phyloP scores from a whole-genome alignment of 345 rosid genomes.

The Populus nigra region DNA sequence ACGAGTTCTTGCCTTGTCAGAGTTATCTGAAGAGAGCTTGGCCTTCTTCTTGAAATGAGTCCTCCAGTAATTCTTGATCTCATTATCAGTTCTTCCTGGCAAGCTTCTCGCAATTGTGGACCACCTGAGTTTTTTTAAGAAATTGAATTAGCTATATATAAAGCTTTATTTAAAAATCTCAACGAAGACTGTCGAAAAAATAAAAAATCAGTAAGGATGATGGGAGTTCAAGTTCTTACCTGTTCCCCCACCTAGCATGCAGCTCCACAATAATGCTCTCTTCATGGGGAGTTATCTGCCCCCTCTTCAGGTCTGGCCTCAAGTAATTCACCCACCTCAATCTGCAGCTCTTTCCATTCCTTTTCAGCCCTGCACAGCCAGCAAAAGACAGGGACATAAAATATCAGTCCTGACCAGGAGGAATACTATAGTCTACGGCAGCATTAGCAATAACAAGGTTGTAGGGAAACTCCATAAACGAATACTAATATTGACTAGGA shows the following conservation, averaged over 20 bases:
- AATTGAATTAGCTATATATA: neutral
- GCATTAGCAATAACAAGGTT: neutral
- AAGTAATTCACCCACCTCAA: conserved; percentile 93
- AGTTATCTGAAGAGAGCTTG: conserved; percentile 46
- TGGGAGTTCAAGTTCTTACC: conserved; percentile 32
- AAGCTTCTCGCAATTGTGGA: conserved; percentile 89
- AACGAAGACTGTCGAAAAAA: neutral
- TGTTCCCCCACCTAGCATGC: conserved; percentile 93
- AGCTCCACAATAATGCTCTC: conserved; percentile 76
- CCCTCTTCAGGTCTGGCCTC: conserved; percentile 93
- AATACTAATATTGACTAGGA: neutral
- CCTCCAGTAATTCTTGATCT: conserved; percentile 90
- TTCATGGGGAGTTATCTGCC: conserved; percentile 88
- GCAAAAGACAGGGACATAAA: neutral
- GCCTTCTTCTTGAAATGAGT: conserved; percentile 89
- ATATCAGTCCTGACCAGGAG: neutral
- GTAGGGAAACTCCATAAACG: too few relatives aligned
- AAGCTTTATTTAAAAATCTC: neutral
- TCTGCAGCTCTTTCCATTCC: conserved; percentile 93
- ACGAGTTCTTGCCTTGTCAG: conserved; percentile 50
- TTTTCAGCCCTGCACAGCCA: conserved; percentile 52
- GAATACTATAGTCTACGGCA: neutral
- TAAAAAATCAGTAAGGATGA: neutral
- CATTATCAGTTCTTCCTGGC: conserved; percentile 93
- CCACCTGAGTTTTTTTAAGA: conserved; percentile 48